Percentiles rank a stretch among this genome's conserved stretches.
Conservation (phyloP, 129 eudicot genomes). For the Lactuca saligna region DNA sequence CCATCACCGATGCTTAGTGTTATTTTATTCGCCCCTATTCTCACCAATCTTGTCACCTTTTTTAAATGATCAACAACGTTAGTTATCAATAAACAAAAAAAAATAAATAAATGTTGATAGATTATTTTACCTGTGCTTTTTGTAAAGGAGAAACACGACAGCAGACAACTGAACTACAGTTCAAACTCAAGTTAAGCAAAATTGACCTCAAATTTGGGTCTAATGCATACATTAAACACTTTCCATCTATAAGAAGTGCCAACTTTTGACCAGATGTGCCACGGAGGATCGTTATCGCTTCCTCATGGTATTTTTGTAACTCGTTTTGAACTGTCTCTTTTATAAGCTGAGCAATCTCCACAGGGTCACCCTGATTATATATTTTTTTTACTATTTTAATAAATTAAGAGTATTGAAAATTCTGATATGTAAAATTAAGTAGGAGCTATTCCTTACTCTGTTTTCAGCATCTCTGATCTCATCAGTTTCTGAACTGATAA, state of each 20-base stretch:
- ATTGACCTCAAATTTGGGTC: constrained; percentile 83
- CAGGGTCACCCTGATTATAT: constrained; percentile 79
- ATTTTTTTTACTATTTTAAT: not conserved
- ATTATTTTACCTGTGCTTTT: constrained; percentile 72
- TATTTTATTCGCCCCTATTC: constrained; percentile 85
- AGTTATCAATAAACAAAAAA: not conserved
- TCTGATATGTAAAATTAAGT: not conserved
- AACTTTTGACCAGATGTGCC: constrained; percentile 55
- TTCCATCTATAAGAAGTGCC: constrained; percentile 87
- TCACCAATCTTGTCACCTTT: constrained; percentile 83
- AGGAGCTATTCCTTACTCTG: constrained; percentile 46
- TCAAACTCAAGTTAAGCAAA: constrained; percentile 80
- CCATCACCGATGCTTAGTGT: constrained; percentile 98
- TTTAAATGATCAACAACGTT: not conserved
- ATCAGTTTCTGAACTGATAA: constrained; percentile 91
- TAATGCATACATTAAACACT: constrained; percentile 94
- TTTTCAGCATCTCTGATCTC: constrained; percentile 84
- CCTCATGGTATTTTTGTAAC: constrained; percentile 57
- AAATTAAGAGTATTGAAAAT: not conserved
- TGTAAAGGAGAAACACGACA: constrained; percentile 98
- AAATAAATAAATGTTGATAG: not conserved
- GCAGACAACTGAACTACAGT: constrained; percentile 87
- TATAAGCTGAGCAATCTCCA: constrained; percentile 83
- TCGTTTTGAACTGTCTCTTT: constrained; percentile 62
- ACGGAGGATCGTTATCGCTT: constrained; percentile 57